Conservation (phyloP, 2,329 filamentous ascomycete genomes). For the Diaporthe aspalathi region DNA sequence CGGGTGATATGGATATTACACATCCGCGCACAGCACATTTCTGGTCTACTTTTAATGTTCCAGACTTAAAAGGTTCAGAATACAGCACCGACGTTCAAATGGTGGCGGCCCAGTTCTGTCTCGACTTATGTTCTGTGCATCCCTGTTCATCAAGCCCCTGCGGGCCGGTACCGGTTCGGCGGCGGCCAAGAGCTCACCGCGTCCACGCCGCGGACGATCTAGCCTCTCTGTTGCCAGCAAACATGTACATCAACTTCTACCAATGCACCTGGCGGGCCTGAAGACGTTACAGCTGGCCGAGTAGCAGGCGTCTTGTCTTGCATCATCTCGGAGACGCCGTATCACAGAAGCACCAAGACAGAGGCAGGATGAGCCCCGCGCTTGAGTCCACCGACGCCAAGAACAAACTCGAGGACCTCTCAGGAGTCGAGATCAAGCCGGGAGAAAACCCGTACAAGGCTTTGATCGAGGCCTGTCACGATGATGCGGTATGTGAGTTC, state of each 20-base stretch:
- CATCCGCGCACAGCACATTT: no score
- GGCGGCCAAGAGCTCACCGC: background rate
- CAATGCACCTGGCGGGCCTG: background rate
- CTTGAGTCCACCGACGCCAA: conserved; percentile 55
- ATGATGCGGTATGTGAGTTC: conserved; percentile 69
- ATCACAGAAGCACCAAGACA: background rate
- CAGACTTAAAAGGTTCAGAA: background rate
- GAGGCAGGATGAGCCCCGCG: conserved; percentile 49
- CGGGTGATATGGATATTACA: no score
- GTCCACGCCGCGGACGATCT: background rate
- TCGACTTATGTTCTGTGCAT: no score
- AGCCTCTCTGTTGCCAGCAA: background rate
- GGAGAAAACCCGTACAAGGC: conserved; percentile 81
- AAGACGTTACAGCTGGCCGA: background rate
- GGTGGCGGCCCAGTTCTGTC: no score
- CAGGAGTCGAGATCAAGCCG: conserved; percentile 59
- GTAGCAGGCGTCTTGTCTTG: background rate
- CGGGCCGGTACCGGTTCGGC: conserved; percentile 16
- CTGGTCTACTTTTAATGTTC: no score
- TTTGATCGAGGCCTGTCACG: conserved; percentile 74
- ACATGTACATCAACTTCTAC: background rate
- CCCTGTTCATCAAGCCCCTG: background rate
- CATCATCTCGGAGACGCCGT: background rate
- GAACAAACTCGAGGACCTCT: conserved; percentile 67
- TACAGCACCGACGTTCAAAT: background rate